A percentile compares a stretch with the other conserved stretches of the same genome.
Evolutionary conservation across 2,329 filamentous ascomycete genomes (phyloP).

Genomic region (Albophoma yamanashiensis): DNA sequence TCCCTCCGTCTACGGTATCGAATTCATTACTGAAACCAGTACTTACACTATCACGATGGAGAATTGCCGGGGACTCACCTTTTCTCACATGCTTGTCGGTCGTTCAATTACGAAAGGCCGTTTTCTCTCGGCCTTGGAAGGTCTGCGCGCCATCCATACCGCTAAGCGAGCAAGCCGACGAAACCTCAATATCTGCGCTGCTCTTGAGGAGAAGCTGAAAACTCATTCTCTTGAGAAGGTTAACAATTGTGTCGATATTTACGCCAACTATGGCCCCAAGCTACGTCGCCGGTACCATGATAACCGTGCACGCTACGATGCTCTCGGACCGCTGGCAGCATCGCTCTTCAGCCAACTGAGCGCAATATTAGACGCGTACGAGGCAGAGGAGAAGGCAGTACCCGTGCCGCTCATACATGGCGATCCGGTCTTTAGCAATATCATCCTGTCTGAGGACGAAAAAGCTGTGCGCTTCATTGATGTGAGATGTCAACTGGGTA

Average conservation of each 20-base stretch:
- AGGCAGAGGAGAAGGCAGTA: conserved; percentile 15
- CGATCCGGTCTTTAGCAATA: conserved; percentile 19
- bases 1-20: conserved; percentile 13
- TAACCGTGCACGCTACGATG: conserved; percentile 11
- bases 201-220: background rate
- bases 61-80: conserved; percentile 15
- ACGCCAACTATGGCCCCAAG: conserved; percentile 9
- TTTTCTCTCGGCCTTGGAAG: conserved; percentile 11
- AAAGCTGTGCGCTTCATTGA: conserved; percentile 17
- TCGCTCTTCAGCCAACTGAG: conserved; percentile 13
- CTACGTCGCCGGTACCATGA: conserved; percentile 12
- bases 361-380: conserved; percentile 17
- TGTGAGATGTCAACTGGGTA: conserved; percentile 17
- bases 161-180: background rate
- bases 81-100: conserved; percentile 17
- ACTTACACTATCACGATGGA: conserved; percentile 19
- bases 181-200: background rate
- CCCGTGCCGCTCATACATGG: conserved; percentile 16
- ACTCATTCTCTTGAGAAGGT: too few species aligned
- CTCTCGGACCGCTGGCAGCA: conserved; percentile 12
- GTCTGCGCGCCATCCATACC: conserved; percentile 10
- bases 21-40: conserved; percentile 13
- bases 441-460: conserved; percentile 15
- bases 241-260: background rate
- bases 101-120: conserved; percentile 18